Base-by-base conservation (phyloP, 2,329 filamentous ascomycete species). In the Colletotrichum zoysiae region DNA sequence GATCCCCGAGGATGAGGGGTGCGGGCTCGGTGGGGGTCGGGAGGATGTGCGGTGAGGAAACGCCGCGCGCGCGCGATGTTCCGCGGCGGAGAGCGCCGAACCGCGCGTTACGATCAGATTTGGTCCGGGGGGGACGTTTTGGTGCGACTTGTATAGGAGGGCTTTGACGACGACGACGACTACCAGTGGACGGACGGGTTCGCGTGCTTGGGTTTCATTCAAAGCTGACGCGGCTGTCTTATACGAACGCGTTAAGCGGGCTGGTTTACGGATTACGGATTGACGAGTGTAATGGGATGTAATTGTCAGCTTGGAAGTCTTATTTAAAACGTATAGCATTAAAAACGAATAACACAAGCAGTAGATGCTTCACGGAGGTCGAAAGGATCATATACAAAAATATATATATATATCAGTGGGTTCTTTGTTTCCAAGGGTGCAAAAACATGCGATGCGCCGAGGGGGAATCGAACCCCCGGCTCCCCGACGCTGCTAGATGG, bases 401-500 rank as follows among this genome's bases (percentile, higher is more conserved):
- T 18, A 42, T 18, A 14, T 2, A 40, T 14, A 40, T 2, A 38
- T 30, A 30, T 38, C 35, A 38, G 35, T 38, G 3, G 9, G 35
- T 30, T 30, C 26, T 26, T 26, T 30, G 30, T 30, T 42, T 2
- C 1, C 12, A 42, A 40, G 3, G 12, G 12, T 12, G 4, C 38
- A 59, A 61, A 61, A 61, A 8, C 0, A 2, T 3, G 8, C 0
- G 18, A 18, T 61, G 59, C 59, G 59, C 35, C 60, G 60, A 62
- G 60, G 60, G 60, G 60, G 60, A 62, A 62, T 62, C 60, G 60
- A 62, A 62, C 60, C 60, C 60, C 60, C 60, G 60, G 60, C 60
- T 62, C 60, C 60, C 60, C 60, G 60, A 62, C 46, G 60, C 60
- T 62, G 60, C 60, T 62, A 8, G 8, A 62, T 62, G 60, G 60